These are phyloP conservation scores for Stagonosporopsis tanaceti DNA, from an alignment of 2,329 filamentous ascomycete genomes.

Conservation along the genomic window DNA sequence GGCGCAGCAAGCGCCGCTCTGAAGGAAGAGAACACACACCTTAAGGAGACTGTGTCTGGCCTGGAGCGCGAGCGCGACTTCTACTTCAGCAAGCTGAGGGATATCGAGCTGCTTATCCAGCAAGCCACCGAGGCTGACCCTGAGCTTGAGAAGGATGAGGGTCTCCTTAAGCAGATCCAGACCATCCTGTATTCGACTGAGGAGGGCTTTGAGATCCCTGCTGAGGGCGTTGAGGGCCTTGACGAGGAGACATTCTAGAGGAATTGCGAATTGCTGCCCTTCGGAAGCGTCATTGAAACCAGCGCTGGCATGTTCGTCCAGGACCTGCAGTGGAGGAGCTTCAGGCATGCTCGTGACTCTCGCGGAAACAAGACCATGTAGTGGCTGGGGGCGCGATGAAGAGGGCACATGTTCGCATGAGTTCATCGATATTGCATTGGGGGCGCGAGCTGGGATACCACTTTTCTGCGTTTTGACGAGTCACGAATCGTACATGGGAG, in stretches of 20 bases:
- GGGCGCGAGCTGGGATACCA: slow-evolving; percentile 45
- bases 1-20: slow-evolving; percentile 74
- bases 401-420: slow-evolving; percentile 26
- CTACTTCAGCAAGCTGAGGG: slow-evolving; percentile 97
- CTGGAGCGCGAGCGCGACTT: slow-evolving; percentile 97
- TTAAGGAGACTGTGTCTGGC: slow-evolving; percentile 95
- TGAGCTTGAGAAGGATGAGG: slow-evolving; percentile 91
- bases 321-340: no score
- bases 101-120: slow-evolving; percentile 95
- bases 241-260: slow-evolving; percentile 70
- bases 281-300: background rate
- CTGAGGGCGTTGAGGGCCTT: slow-evolving; percentile 72
- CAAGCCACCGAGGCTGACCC: slow-evolving; percentile 91
- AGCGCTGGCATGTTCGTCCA: background rate
- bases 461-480: slow-evolving; percentile 35
- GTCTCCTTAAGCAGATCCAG: slow-evolving; percentile 94
- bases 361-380: background rate
- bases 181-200: slow-evolving; percentile 97
- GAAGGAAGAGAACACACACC: slow-evolving; percentile 81
- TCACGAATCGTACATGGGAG: slow-evolving; percentile 26
- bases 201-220: slow-evolving; percentile 82
- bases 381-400: slow-evolving; percentile 53
- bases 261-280: background rate
- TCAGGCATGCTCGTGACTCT: background rate
- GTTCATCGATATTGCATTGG: slow-evolving; percentile 40